Conservation (phyloP, 2,329 filamentous ascomycete species). For the Botrytis tulipae region DNA sequence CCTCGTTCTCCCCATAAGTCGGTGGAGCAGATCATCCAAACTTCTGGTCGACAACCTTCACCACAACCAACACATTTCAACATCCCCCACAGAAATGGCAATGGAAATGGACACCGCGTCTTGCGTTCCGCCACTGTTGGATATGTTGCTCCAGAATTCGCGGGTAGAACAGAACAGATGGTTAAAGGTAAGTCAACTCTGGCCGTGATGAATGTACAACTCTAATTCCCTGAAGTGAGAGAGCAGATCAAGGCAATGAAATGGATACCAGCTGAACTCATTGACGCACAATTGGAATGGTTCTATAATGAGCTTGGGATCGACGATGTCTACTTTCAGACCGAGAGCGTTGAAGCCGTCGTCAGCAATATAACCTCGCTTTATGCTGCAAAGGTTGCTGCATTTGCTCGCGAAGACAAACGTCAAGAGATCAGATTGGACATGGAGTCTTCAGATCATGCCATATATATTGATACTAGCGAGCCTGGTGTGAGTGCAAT, state of each 20-base stretch:
- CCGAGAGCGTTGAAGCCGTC: conserved; percentile 81
- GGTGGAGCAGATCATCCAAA: conserved; percentile 34
- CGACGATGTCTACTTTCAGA: conserved; percentile 97
- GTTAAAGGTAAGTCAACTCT: conserved; percentile 32
- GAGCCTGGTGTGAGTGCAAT: conserved; percentile 77
- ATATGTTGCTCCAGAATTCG: conserved; percentile 91
- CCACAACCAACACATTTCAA: conserved; percentile 85
- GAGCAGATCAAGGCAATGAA: conserved; percentile 71
- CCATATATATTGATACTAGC: conserved; percentile 98
- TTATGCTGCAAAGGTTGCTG: conserved; percentile 94
- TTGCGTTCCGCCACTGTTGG: conserved; percentile 87
- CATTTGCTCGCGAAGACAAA: conserved; percentile 90
- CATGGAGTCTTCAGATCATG: conserved; percentile 92
- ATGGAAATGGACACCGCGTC: conserved; percentile 62
- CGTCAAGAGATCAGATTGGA: conserved; percentile 91
- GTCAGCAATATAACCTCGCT: conserved; percentile 93
- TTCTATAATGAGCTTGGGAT: conserved; percentile 98
- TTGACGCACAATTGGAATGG: conserved; percentile 86
- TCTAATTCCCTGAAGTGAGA: conserved; percentile 43
- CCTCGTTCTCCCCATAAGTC: conserved; percentile 26
- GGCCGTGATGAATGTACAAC: neutral
- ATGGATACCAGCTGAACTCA: conserved; percentile 81
- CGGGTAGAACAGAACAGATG: conserved; percentile 79
- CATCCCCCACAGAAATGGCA: conserved; percentile 59
- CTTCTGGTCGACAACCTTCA: conserved; percentile 55